These are phyloP conservation scores for Ustilago trichophora DNA, from an alignment of 1,284 basidiomycete species.

Conservation along the genomic window DNA sequence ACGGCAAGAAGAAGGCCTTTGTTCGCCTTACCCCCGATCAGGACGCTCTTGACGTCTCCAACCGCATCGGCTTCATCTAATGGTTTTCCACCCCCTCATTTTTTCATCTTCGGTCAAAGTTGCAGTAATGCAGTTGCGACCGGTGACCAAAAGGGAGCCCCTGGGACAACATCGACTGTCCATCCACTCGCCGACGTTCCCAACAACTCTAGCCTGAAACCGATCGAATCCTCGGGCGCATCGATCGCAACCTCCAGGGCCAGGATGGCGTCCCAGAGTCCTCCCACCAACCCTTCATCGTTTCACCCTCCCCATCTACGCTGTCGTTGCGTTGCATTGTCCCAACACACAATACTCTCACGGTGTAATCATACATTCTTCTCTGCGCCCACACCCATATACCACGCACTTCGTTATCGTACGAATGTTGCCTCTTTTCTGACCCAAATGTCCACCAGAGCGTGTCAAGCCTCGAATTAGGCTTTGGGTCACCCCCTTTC, in stretches of 20 bases:
- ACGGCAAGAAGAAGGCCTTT: slow-evolving; percentile 99
- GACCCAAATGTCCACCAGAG: slow-evolving; percentile 53
- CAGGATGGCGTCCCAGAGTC: too few species aligned
- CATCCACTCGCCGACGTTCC: too few species aligned
- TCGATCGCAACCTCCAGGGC: too few species aligned
- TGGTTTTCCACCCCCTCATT: neutral
- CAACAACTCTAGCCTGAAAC: too few species aligned
- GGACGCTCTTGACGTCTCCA: slow-evolving; percentile 96
- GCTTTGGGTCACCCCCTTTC: slow-evolving; percentile 43
- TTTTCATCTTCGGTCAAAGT: neutral
- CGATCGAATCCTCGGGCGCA: too few species aligned
- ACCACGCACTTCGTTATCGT: too few species aligned
- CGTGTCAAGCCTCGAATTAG: slow-evolving; percentile 45
- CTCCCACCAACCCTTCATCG: too few species aligned
- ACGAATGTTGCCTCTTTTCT: neutral
- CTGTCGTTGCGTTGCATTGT: slow-evolving; percentile 10
- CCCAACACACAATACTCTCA: too few species aligned
- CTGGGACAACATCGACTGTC: slow-evolving; percentile 3
- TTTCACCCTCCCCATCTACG: neutral
- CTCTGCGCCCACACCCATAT: slow-evolving; percentile 19
- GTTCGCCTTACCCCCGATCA: slow-evolving; percentile 93
- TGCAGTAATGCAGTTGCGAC: too few species aligned
- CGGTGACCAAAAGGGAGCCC: too few species aligned
- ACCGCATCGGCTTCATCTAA: slow-evolving; percentile 79
- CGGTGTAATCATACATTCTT: slow-evolving; percentile 36